Percentiles rank a stretch among this genome's conserved stretches.
phyloP scores from a whole-genome alignment of 2,329 filamentous ascomycete species.

The Xylariaceae sp. region DNA sequence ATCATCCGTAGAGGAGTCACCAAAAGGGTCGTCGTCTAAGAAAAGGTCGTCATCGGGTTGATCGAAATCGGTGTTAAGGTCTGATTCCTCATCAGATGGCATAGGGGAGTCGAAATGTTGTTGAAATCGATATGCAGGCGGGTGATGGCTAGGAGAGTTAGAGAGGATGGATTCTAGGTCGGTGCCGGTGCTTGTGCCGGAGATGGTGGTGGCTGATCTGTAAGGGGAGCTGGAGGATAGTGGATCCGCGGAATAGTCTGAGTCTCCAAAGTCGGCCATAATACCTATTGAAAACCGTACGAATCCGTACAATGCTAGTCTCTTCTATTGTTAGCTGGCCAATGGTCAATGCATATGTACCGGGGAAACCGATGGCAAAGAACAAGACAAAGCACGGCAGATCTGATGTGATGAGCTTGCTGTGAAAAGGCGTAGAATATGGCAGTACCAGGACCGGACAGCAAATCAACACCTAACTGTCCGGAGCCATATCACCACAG shows the following conservation, averaged over 20 bases:
- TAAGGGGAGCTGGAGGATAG: not conserved
- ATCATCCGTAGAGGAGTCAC: not conserved
- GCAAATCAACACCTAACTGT: too few relatives aligned
- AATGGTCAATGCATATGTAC: too few relatives aligned
- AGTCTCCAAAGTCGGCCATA: constrained; percentile 7
- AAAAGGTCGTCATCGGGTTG: constrained; percentile 7
- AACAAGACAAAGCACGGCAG: too few relatives aligned
- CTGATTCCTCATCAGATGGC: too few relatives aligned
- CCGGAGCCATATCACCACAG: too few relatives aligned
- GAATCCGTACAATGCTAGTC: not conserved
- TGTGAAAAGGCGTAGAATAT: too few relatives aligned
- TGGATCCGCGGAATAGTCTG: not conserved
- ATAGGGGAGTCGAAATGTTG: not conserved
- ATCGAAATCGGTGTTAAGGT: constrained; percentile 9
- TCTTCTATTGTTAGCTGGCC: too few relatives aligned
- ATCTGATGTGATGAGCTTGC: too few relatives aligned
- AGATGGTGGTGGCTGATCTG: constrained; percentile 6
- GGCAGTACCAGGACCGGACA: too few relatives aligned
- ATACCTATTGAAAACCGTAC: not conserved
- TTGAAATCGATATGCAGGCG: not conserved
- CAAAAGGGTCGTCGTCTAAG: not conserved
- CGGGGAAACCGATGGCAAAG: too few relatives aligned
- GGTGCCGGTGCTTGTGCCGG: constrained; percentile 14
- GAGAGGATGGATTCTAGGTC: constrained; percentile 5
- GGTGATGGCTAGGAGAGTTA: not conserved